Base-by-base conservation (phyloP, 768 basidiomycete genomes). In the Kwoniella shandongensis region DNA sequence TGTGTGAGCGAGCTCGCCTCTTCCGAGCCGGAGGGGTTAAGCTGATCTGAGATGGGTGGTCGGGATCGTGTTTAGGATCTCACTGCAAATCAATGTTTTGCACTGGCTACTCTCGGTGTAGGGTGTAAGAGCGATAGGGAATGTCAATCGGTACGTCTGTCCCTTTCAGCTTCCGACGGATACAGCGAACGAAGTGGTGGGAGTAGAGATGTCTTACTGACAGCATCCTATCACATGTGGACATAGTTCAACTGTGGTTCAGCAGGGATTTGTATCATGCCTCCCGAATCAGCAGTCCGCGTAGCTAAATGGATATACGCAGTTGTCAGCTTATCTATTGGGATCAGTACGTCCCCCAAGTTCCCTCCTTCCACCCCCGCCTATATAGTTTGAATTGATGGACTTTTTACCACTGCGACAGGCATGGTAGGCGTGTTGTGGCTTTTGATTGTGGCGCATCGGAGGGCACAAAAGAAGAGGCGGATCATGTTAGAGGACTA, bases 71-170 rank as follows among this genome's bases (percentile, higher is more conserved):
- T 6, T 20, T 36, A 67, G 66, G 62, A 63, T 35, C 18, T 23
- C 2, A 48, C 36, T n/a, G 40, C 49, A 18, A 59, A 49, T 44
- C 41, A 25, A 5, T 68, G 66, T 48, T 29, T 55, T 0, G 36
- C 56, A 4, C 29, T 68, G 7, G 51, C 57, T 25, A 8, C 13
- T 17, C 18, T 62, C 6, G 27, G 39, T 2, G 48, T 26, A 20
- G 13, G 12, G 7, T 68, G 66, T 44, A 15, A 29, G 18, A 56
- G 22, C 1, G 66, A 68, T 44, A 44, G 63, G 48, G 59, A 68
- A 55, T 68, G 66, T 58, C 50, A 53, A 32, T 62, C 60, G n/a
- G 66, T 68, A 52, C n/a, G 62, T 55, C 18, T 45, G 5, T 29
- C 20, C 17, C 26, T 44, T 15, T 48, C 27, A 11, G 2, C 18